Percentiles rank a stretch among this genome's conserved stretches.
Conservation (phyloP, 805 yeast genomes). For the Torulaspora microellipsoides region DNA sequence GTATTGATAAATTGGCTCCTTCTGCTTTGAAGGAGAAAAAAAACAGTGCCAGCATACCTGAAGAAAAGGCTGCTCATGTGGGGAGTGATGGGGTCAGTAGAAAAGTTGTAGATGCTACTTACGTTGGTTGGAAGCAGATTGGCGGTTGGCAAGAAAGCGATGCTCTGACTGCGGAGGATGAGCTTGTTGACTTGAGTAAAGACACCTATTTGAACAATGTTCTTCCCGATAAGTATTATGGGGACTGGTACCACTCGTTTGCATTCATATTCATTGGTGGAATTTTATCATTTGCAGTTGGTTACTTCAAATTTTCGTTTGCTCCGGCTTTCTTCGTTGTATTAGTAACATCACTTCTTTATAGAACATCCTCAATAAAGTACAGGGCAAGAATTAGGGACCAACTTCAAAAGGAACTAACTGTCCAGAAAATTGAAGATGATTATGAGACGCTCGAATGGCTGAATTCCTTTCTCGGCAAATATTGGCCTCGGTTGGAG, state of each 20-base stretch:
- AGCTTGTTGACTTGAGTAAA: constrained; percentile 62
- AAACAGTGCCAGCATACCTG: constrained; percentile 21
- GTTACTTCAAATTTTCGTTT: constrained; percentile 68
- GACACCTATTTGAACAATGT: constrained; percentile 73
- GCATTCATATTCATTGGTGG: constrained; percentile 66
- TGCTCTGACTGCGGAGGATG: constrained; percentile 60
- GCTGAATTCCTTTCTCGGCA: constrained; percentile 83
- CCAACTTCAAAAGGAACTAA: constrained; percentile 78
- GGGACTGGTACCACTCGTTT: constrained; percentile 96
- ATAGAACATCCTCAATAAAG: constrained; percentile 78
- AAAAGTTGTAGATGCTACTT: constrained; percentile 46
- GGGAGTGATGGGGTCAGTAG: constrained; percentile 16
- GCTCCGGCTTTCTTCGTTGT: constrained; percentile 78
- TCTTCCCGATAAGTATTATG: constrained; percentile 71
- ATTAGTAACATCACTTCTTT: constrained; percentile 57
- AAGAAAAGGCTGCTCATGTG: constrained; percentile 20
- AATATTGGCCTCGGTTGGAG: constrained; percentile 88
- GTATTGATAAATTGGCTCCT: constrained; percentile 21
- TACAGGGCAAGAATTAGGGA: constrained; percentile 73
- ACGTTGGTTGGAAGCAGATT: constrained; percentile 91
- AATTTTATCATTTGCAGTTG: constrained; percentile 70
- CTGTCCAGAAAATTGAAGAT: constrained; percentile 73
- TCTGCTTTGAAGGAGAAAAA: constrained; percentile 12
- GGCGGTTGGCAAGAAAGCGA: constrained; percentile 80
- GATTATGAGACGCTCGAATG: constrained; percentile 95